Conservation (phyloP, 495 filamentous ascomycete genomes). For the Penicillium lividum region DNA sequence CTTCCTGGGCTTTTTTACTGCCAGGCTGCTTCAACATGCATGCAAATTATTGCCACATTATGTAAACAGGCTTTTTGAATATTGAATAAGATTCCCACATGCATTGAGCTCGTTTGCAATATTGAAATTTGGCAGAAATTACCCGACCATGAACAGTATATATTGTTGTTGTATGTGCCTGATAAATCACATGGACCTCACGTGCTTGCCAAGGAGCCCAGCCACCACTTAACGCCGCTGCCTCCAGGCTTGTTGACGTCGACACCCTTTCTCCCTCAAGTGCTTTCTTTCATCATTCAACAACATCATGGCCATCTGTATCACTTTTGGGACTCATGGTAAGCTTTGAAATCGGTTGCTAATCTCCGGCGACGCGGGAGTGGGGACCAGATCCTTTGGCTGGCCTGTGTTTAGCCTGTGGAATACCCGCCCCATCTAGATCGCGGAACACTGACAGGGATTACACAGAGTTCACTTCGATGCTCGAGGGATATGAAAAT, state of each 20-base stretch:
- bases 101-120: no score
- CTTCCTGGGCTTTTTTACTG: slow-evolving; percentile 1
- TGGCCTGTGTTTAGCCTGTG: slow-evolving; percentile 19
- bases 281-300: background rate
- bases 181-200: slow-evolving; percentile 26
- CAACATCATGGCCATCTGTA: slow-evolving; percentile 52
- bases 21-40: slow-evolving; percentile 11
- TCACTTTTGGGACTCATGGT: slow-evolving; percentile 57
- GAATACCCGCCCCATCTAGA: slow-evolving; percentile 10
- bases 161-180: background rate
- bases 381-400: slow-evolving; percentile 14
- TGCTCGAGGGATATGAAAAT: slow-evolving; percentile 55
- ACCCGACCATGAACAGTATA: background rate
- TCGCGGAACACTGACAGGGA: slow-evolving; percentile 9
- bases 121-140: no score
- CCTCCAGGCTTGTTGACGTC: slow-evolving; percentile 16
- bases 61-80: slow-evolving; percentile 18
- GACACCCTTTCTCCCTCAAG: background rate
- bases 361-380: background rate
- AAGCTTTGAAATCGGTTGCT: slow-evolving; percentile 10
- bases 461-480: slow-evolving; percentile 50
- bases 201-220: slow-evolving; percentile 31
- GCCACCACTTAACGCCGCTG: slow-evolving; percentile 32
- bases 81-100: background rate
- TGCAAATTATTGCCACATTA: slow-evolving; percentile 9